Evolutionary conservation across 2,329 filamentous ascomycete genomes (phyloP).

Genomic region (Bertia moriformis): DNA sequence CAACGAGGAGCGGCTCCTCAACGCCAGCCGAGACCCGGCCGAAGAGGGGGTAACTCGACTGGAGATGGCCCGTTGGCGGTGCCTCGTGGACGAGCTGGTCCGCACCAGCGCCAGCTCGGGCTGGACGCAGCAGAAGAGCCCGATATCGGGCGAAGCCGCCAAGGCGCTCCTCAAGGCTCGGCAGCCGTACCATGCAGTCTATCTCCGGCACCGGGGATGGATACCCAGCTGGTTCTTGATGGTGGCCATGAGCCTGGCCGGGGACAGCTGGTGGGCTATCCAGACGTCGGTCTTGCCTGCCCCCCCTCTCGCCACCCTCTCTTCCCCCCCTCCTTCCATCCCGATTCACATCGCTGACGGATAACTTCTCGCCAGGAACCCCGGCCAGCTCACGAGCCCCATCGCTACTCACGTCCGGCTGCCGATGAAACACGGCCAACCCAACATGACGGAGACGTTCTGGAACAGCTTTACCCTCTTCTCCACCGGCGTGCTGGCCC

Average conservation of each 20-base stretch:
- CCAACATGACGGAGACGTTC: conserved; percentile 30
- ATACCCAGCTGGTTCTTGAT: conserved; percentile 57
- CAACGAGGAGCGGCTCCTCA: conserved; percentile 50
- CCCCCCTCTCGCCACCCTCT: background rate
- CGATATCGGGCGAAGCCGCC: conserved; percentile 35
- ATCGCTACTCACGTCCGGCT: no score
- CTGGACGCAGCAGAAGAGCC: conserved; percentile 39
- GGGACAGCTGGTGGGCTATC: conserved; percentile 69
- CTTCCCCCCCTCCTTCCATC: conserved; percentile 5
- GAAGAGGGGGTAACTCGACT: conserved; percentile 41
- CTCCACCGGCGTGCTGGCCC: conserved; percentile 32
- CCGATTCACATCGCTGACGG: conserved; percentile 2
- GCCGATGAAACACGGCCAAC: no score
- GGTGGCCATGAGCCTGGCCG: conserved; percentile 53
- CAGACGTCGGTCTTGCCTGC: conserved; percentile 41
- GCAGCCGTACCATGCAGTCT: conserved; percentile 47
- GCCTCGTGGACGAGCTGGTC: conserved; percentile 45
- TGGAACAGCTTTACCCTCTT: conserved; percentile 36
- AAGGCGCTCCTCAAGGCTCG: conserved; percentile 47
- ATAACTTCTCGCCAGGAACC: conserved; percentile 4
- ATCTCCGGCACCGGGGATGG: conserved; percentile 64
- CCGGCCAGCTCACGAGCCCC: no score
- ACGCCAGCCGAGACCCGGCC: conserved; percentile 36
- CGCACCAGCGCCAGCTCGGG: conserved; percentile 45
- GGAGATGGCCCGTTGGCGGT: conserved; percentile 45